phyloP scores from a whole-genome alignment of 176 grass and related monocot genomes.

The Paspalum vaginatum region DNA sequence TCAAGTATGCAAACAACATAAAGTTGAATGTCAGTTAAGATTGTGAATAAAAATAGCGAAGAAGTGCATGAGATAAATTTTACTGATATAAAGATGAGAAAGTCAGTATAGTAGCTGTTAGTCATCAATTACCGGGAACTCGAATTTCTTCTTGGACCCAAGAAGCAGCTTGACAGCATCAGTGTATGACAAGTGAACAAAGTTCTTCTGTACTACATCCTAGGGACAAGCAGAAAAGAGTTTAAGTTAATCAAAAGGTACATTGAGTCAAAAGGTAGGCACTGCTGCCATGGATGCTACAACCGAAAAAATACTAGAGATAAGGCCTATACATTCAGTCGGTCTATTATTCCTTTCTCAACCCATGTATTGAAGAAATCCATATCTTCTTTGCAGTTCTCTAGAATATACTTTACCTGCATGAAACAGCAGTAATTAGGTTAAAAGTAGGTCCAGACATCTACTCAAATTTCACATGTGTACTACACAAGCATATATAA shows the following conservation, averaged over 20 bases:
- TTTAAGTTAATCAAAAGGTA: conserved; percentile 20
- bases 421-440: conserved; percentile 41
- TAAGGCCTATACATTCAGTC: conserved; percentile 73
- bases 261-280: conserved; percentile 11
- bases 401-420: conserved; percentile 92
- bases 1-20: not conserved
- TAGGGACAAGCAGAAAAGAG: conserved; percentile 46
- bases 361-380: conserved; percentile 97
- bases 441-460: conserved; percentile 12
- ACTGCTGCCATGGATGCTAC: conserved; percentile 17
- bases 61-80: not conserved
- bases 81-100: conserved; percentile 21
- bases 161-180: conserved; percentile 86
- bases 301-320: conserved; percentile 31
- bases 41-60: conserved; percentile 8
- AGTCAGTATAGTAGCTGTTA: not conserved
- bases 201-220: conserved; percentile 91
- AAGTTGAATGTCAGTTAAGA: not conserved
- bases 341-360: conserved; percentile 93
- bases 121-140: conserved; percentile 77
- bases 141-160: conserved; percentile 86
- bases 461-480: conserved; percentile 4
- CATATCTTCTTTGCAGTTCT: conserved; percentile 98
- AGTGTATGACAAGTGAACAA: conserved; percentile 94
- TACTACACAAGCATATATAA: not conserved